Percentiles rank a stretch among this genome's conserved stretches.
Conservation (phyloP, 163 green algal species). For the Scenedesmus sp. region DNA sequence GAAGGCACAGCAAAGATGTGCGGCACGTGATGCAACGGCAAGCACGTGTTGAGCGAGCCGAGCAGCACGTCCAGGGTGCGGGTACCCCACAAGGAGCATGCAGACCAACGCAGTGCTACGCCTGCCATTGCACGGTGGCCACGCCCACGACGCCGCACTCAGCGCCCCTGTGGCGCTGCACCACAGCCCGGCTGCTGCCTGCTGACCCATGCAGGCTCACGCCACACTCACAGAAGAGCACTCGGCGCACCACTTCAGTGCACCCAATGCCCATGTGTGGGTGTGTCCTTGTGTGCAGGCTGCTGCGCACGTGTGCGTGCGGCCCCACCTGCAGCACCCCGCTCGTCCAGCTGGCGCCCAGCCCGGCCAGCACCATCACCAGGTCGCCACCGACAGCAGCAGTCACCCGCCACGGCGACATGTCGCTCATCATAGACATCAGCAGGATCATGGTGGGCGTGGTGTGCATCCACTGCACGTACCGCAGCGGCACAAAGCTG, state of each 20-base stretch:
- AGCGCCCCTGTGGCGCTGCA: no score
- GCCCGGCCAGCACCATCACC: conserved; percentile 61
- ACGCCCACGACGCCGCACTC: no score
- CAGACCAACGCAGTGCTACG: no score
- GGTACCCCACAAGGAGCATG: no score
- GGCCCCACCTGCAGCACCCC: conserved; percentile 33
- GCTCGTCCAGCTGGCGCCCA: conserved; percentile 50
- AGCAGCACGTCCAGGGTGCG: background rate
- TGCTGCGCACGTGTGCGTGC: background rate
- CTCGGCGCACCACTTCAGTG: no score
- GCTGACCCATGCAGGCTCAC: no score
- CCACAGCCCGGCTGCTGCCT: no score
- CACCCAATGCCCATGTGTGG: background rate
- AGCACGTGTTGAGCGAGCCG: no score
- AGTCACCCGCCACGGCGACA: background rate
- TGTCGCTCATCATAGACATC: conserved; percentile 59
- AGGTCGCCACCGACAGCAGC: conserved; percentile 53
- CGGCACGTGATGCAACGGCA: background rate
- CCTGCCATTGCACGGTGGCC: no score
- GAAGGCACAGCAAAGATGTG: background rate
- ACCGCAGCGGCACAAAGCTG: conserved; percentile 56
- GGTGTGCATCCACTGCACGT: conserved; percentile 65
- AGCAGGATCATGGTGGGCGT: conserved; percentile 71
- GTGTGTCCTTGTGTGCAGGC: background rate
- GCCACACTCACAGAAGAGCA: no score